Evolutionary conservation across 257 asterid genomes (phyloP).

Genomic region (Capsicum pubescens): DNA sequence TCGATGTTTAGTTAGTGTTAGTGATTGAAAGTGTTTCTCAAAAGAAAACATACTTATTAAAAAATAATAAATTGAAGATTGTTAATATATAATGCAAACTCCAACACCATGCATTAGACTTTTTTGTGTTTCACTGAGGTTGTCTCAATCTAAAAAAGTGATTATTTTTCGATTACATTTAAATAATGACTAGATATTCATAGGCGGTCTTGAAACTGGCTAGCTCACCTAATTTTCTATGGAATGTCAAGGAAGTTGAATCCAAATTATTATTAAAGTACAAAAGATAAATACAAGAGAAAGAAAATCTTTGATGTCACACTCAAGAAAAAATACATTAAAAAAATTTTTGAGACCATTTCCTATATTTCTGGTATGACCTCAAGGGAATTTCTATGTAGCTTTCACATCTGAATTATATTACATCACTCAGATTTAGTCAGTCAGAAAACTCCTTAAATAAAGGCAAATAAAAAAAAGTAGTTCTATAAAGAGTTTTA

Average conservation of each 20-base stretch:
- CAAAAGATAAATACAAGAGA: constrained; percentile 19
- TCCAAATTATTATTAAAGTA: background rate
- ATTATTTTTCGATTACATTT: too few species aligned
- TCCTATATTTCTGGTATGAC: background rate
- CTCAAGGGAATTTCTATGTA: constrained; percentile 32
- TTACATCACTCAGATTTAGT: constrained; percentile 23
- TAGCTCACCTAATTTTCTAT: background rate
- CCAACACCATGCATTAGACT: background rate
- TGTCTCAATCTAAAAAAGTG: too few species aligned
- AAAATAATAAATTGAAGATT: background rate
- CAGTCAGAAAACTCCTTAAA: background rate
- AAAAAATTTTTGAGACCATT: constrained; percentile 3
- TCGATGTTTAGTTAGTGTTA: accelerated
- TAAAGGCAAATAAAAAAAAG: too few species aligned
- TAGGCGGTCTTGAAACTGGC: accelerated
- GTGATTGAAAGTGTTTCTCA: background rate
- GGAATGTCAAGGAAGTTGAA: background rate
- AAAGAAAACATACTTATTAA: background rate
- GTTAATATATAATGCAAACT: too few species aligned
- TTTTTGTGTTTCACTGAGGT: background rate
- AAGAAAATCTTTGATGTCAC: background rate
- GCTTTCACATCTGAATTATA: constrained; percentile 20
- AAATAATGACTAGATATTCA: too few species aligned
- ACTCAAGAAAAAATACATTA: background rate
- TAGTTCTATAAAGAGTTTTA: too few species aligned